Evolutionary conservation across 164 flowering plant genomes (phyloP).

Genomic region (Vitis labrusca): DNA sequence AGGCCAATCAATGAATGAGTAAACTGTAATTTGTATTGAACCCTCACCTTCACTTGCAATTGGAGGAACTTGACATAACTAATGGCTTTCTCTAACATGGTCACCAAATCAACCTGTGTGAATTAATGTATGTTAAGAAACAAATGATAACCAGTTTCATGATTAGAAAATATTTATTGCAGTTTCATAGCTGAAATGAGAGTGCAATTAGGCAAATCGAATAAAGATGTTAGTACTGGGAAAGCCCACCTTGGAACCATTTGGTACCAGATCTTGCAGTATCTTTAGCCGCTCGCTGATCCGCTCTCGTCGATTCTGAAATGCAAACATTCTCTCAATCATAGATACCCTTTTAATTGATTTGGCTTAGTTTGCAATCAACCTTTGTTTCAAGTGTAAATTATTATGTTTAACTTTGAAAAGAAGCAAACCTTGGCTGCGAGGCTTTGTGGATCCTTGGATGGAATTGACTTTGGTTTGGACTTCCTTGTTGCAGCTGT

Average conservation of each 20-base stretch:
- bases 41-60: constrained; percentile 83
- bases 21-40: background rate
- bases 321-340: constrained; percentile 23
- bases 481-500: constrained; percentile 37
- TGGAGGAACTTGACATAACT: constrained; percentile 96
- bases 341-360: background rate
- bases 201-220: background rate
- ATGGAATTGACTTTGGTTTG: constrained; percentile 40
- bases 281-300: constrained; percentile 86
- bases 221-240: background rate
- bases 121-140: background rate
- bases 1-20: background rate
- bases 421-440: constrained; percentile 76
- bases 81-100: constrained; percentile 94
- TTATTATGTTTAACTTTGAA: background rate
- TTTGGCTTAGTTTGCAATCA: constrained; percentile 6
- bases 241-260: constrained; percentile 73
- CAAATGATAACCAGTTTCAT: background rate
- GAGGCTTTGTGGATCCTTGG: constrained; percentile 88
- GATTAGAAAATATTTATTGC: too few species aligned
- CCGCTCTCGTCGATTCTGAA: constrained; percentile 85
- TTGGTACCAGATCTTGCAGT: constrained; percentile 89
- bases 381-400: background rate
- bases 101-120: constrained; percentile 84
- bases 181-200: background rate